phyloP scores from a whole-genome alignment of 768 basidiomycete species.

The Trametes villosa region DNA sequence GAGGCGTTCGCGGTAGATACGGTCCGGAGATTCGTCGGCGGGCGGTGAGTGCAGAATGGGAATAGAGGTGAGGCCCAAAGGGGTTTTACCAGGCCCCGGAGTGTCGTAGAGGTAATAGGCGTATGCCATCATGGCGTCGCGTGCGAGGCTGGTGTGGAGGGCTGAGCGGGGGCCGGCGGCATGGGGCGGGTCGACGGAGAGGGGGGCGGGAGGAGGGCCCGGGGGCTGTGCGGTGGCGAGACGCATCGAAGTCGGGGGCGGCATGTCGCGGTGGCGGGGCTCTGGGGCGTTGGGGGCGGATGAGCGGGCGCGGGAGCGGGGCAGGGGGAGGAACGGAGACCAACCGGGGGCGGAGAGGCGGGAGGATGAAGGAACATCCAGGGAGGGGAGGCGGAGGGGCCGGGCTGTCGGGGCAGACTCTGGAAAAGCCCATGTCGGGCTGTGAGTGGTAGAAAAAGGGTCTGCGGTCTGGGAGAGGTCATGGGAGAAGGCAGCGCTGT shows the following conservation, averaged over 20 bases:
- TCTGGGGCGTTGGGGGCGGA: not conserved
- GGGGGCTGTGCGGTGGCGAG: not conserved
- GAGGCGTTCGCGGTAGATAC: slow-evolving; percentile 33
- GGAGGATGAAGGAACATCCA: slow-evolving; percentile 9
- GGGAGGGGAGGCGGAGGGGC: slow-evolving; percentile 2
- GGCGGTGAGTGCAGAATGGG: slow-evolving; percentile 18
- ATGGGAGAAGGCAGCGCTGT: slow-evolving; percentile 9
- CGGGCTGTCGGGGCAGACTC: slow-evolving; percentile 1
- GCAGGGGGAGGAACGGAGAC: not conserved
- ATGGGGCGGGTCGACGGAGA: not conserved
- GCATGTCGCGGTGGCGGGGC: not conserved
- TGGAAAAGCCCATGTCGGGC: not conserved
- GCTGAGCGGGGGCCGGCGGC: slow-evolving; percentile 27
- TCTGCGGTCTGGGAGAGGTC: slow-evolving; percentile 8
- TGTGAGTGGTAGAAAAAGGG: slow-evolving; percentile 3
- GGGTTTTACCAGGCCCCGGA: slow-evolving; percentile 3
- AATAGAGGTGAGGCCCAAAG: slow-evolving; percentile 20
- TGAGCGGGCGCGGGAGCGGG: not conserved
- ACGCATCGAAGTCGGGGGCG: slow-evolving; percentile 6
- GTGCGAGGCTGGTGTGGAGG: slow-evolving; percentile 32
- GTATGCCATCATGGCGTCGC: slow-evolving; percentile 39
- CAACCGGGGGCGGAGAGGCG: not conserved
- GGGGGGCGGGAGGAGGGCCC: not conserved
- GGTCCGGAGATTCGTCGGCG: slow-evolving; percentile 18
- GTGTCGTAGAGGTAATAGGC: slow-evolving; percentile 38